Evolutionary conservation across 345 rosid genomes (phyloP).

Genomic region (Geranium rotundifolium): DNA sequence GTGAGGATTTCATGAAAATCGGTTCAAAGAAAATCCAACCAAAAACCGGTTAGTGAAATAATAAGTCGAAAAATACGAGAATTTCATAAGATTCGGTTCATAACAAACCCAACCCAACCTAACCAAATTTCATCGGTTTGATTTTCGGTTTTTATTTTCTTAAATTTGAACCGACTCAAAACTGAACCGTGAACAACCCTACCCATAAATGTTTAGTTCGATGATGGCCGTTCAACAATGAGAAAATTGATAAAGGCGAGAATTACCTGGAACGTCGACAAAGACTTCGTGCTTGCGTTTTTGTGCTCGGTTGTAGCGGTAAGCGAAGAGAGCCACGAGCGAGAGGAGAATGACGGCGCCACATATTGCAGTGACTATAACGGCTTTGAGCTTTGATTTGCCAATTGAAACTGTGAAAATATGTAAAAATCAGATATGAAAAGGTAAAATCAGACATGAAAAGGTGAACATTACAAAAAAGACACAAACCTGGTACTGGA

Average conservation of each 20-base stretch:
- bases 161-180: too few species aligned
- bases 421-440: neutral
- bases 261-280: slow-evolving; percentile 68
- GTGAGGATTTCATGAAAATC: too few species aligned
- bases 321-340: slow-evolving; percentile 37
- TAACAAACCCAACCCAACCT: too few species aligned
- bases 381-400: slow-evolving; percentile 46
- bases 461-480: neutral
- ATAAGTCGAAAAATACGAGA: too few species aligned
- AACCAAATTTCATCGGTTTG: too few species aligned
- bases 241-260: slow-evolving; percentile 1
- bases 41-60: too few species aligned
- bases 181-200: too few species aligned
- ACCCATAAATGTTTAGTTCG: too few species aligned
- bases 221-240: neutral
- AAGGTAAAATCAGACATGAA: neutral
- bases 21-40: too few species aligned
- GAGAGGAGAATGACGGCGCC: slow-evolving; percentile 41
- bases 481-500: slow-evolving; percentile 41
- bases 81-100: too few species aligned
- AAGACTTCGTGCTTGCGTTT: slow-evolving; percentile 39
- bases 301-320: slow-evolving; percentile 31
- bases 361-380: slow-evolving; percentile 38
- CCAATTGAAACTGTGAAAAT: slow-evolving; percentile 37
- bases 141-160: too few species aligned